Evolutionary conservation across 2,329 filamentous ascomycete genomes (phyloP).

Genomic region (Beauveria sp.): DNA sequence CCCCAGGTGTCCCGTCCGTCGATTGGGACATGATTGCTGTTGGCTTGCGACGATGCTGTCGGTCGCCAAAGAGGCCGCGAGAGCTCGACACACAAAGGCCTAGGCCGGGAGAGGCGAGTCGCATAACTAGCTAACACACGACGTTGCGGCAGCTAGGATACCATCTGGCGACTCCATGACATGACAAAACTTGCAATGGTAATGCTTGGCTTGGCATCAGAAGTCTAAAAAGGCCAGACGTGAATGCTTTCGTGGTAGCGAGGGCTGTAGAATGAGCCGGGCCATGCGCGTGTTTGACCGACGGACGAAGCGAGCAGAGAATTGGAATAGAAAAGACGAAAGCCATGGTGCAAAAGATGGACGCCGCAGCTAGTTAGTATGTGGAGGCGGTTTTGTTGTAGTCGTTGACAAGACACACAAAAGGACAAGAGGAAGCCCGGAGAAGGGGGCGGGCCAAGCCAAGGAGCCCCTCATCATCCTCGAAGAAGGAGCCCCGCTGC

Average conservation of each 20-base stretch:
- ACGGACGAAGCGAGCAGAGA: neutral
- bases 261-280: neutral
- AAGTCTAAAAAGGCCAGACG: neutral
- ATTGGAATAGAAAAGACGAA: neutral
- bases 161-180: neutral
- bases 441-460: neutral
- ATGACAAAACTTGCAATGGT: neutral
- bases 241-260: neutral
- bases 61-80: neutral
- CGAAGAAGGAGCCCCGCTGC: neutral
- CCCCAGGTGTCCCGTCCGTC: neutral
- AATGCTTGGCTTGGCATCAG: neutral
- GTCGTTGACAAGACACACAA: neutral
- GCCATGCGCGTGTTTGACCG: neutral
- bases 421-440: neutral
- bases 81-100: neutral
- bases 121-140: neutral
- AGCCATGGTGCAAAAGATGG: neutral
- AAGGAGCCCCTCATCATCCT: neutral
- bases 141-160: neutral
- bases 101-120: neutral
- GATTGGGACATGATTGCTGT: neutral
- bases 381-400: neutral
- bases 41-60: neutral
- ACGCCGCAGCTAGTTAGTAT: neutral